These are phyloP conservation scores for Neonectria magnoliae DNA, from an alignment of 2,329 filamentous ascomycete genomes.

Conservation along the genomic window DNA sequence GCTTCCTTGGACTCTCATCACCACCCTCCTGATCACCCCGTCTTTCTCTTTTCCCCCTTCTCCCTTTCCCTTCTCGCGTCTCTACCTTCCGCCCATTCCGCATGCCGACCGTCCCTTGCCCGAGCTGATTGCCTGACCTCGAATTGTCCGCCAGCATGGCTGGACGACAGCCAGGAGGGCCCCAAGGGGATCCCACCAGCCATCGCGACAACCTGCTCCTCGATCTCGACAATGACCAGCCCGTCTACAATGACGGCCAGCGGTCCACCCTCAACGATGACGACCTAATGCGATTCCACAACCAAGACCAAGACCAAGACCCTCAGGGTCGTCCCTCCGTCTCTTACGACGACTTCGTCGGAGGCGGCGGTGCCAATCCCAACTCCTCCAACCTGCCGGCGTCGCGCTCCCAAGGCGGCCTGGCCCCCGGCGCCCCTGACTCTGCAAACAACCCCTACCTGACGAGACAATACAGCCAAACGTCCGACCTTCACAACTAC, in stretches of 20 bases:
- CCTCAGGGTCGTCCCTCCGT: slow-evolving; percentile 80
- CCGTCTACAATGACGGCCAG: slow-evolving; percentile 79
- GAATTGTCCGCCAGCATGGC: slow-evolving; percentile 66
- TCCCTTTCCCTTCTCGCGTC: slow-evolving; percentile 12
- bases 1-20: neutral
- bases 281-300: slow-evolving; percentile 78
- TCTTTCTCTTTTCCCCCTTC: slow-evolving; percentile 7
- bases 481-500: slow-evolving; percentile 86
- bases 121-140: slow-evolving; percentile 44
- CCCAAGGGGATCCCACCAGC: slow-evolving; percentile 60
- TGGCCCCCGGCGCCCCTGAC: slow-evolving; percentile 33
- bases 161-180: slow-evolving; percentile 62
- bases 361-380: slow-evolving; percentile 64
- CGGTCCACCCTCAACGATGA: slow-evolving; percentile 84
- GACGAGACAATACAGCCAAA: slow-evolving; percentile 72
- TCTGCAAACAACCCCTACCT: slow-evolving; percentile 55
- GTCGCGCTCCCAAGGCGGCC: slow-evolving; percentile 51
- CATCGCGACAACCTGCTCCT: slow-evolving; percentile 72
- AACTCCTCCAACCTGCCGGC: slow-evolving; percentile 49
- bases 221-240: slow-evolving; percentile 77
- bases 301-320: slow-evolving; percentile 74
- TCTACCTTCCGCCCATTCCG: slow-evolving; percentile 38
- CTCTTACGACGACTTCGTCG: slow-evolving; percentile 95
- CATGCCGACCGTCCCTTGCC: slow-evolving; percentile 46
- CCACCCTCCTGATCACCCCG: neutral